Base-by-base conservation (phyloP, 2,329 filamentous ascomycete genomes). In the Alternaria metachromatica region DNA sequence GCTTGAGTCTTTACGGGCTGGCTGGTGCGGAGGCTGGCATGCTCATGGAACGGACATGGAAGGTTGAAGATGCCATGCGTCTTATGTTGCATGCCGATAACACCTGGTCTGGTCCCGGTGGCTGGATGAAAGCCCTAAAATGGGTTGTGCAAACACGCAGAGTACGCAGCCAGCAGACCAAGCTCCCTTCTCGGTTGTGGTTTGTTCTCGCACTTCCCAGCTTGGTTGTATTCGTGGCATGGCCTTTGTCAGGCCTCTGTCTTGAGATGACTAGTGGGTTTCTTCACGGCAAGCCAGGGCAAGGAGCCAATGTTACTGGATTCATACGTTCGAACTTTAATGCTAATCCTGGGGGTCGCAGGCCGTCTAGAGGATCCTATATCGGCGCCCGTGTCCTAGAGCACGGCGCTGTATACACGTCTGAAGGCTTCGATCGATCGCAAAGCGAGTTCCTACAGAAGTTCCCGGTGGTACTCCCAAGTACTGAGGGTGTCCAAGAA, bases 311-410 rank as follows among this genome's bases (percentile, higher is more conserved):
- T 5, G 33, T 37, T 3, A 37, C 15, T 4, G 33, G 33, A 37
- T 37, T 37, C 2, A 8, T 37, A 9, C 33, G n/a, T n/a, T 37
- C 33, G 33, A 37, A 15, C 0, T 37, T 37, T 15, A 37, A 37
- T 15, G 2, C 15, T 15, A 3, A 0, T 15, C 33, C 4, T 37
- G 33, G 0, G 33, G 15, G 2, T 2, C 33, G 33, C 0, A n/a
- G 0, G 2, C 33, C 33, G 4, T 37, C 33, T 0, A 3, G 33
- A 37, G 15, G 15, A n/a, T 9, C 2, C 33, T 3, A 9, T 15
- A 37, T 3, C 33, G 15, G 15, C 4, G 15, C 33, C 1, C 33
- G 33, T 37, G 33, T 37, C 1, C 3, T 37, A 4, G 33, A 15
- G 10, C 7, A 37, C 3, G 33, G 33, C 3, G 33, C 33, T n/a